Conservation (phyloP, 2,329 filamentous ascomycete genomes). For the Trichoderma gracile region DNA sequence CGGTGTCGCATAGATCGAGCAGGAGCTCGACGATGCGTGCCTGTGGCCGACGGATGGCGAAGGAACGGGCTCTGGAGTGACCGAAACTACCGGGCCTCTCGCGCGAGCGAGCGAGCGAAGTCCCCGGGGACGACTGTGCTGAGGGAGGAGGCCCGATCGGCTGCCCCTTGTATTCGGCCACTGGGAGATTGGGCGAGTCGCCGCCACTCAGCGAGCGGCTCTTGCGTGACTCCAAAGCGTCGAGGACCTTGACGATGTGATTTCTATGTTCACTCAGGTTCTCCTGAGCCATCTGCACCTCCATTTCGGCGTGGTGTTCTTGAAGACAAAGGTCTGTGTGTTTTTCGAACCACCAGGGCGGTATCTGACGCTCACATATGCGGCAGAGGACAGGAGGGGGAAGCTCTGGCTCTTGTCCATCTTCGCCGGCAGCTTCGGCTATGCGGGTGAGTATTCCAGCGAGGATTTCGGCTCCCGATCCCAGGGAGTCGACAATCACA, state of each 20-base stretch:
- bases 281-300: constrained; percentile 94
- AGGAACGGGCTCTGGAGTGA: constrained; percentile 81
- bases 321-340: constrained; percentile 95
- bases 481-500: constrained; percentile 87
- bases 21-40: constrained; percentile 93
- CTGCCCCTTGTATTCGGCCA: constrained; percentile 84
- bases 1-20: constrained; percentile 92
- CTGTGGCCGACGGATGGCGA: constrained; percentile 85
- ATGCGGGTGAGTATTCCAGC: constrained; percentile 90
- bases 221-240: constrained; percentile 80
- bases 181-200: constrained; percentile 53
- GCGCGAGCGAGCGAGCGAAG: constrained; percentile 70
- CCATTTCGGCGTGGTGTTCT: constrained; percentile 95
- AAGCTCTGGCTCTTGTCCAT: constrained; percentile 73
- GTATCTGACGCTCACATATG: constrained; percentile 96
- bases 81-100: constrained; percentile 74
- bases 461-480: constrained; percentile 90
- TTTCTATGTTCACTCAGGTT: constrained; percentile 89
- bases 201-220: constrained; percentile 63
- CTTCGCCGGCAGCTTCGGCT: constrained; percentile 78
- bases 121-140: constrained; percentile 69
- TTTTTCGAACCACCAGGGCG: constrained; percentile 99
- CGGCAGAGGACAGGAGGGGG: constrained; percentile 90
- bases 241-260: constrained; percentile 90
- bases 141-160: constrained; percentile 77